Evolutionary conservation across 2,329 filamentous ascomycete genomes (phyloP), one percentile per base, ranked within the genome.

Genomic region (Colletotrichum kahawae): DNA sequence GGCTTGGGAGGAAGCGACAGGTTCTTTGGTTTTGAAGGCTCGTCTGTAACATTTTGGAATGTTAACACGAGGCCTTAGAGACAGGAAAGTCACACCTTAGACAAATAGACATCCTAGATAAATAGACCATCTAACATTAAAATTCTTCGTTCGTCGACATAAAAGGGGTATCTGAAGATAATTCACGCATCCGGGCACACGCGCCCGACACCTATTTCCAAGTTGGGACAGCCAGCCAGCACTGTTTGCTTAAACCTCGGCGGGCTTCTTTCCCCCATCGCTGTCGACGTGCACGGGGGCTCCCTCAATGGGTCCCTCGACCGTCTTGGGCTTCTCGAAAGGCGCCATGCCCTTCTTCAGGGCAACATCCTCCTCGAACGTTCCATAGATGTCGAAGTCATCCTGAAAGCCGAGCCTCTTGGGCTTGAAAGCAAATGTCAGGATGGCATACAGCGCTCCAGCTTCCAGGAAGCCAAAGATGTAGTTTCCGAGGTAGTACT

Each of bases 1-100:
- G 7, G 77, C 78, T 33, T 83, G 82, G 82, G 79, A 83, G 57
- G 82, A 69, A 2, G 5, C 36, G 8, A 24, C 9, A 16, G 7
- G 13, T 7, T 27, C 4, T 1, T 8, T 8, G n/a, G 34, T 21
- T 1, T 2, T n/a, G 4, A 59, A 34, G 4, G 18, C 67, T 4
- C 67, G 56, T 62, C 36, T 69, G 10, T 69, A 18, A 34, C 2
- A 33, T 27, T 27, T 54, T 6, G 4, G 1, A 2, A 2, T 27
- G 51, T n/a, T 56, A 56, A 10, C 12, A 24, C 2, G 8, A n/a
- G 21, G 21, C 18, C 21, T 62, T 13, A n/a, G n/a, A 38, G 9
- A 16, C 31, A 7, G 10, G 8, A 24, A 33, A 21, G 4, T 5
- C 31, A 13, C n/a, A 21, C 21, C 7, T 9, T 43, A n/a, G 18